Evolutionary conservation across 139 green algal species (phyloP), one percentile per base, ranked within the genome.

Genomic region (Chlorella ohadii): DNA sequence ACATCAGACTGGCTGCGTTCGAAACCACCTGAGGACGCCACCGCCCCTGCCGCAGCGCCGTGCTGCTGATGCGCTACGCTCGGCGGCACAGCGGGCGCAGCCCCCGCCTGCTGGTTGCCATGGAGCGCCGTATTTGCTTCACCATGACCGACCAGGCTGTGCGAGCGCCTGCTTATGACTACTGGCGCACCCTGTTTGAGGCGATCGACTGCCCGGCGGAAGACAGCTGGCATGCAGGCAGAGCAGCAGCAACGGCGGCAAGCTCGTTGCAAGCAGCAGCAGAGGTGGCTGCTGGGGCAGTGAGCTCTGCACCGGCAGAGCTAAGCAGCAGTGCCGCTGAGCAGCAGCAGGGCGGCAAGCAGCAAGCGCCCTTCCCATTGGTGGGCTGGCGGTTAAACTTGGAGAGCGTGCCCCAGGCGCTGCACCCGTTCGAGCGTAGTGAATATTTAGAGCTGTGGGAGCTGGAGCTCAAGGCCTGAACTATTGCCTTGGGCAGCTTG

Each of bases 401-500:
- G 57, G 31, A 9, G 22, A 4, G 17, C 12, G 56, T 86, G 4
- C 81, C 81, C 3, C 81, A 81, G 41, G 4, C 1, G 7, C 28
- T 81, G 16, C 28, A 39, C n/a, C 31, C 79, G 16, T 81, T 68
- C 23, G 57, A 74, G n/a, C 70, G 81, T 27, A 66, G 39, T 20
- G 22, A 57, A 3, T 66, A 86, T 11, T 31, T 86, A 0, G 81
- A 86, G 59, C 59, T 86, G 39, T 86, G 81, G 81, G 57, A 86
- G 59, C 61, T 86, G 44, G 5, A 16, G 27, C 36, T 82, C 20
- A 33, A 23, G 17, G 36, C 31, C 15, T 59, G 51, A 59, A 3
- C 15, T 20, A 13, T 13, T 23, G 51, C n/a, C n/a, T 22, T 59
- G 19, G 51, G 15, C 51, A 59, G 12, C 2, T 19, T 22, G 51